Base-by-base conservation (phyloP, 306 rosid species). In the Senna siamea region DNA sequence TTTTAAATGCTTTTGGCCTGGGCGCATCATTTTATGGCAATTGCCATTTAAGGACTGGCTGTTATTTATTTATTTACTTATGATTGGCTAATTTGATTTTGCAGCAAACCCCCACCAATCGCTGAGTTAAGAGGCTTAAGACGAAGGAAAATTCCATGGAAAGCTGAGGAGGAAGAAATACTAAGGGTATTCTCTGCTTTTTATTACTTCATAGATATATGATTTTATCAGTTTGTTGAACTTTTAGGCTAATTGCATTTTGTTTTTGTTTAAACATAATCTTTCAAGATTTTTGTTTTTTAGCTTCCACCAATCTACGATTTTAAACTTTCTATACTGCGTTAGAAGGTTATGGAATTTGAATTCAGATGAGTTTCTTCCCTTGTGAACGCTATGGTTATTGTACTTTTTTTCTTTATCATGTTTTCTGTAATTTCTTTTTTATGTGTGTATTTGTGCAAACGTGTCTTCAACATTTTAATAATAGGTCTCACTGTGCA, bases 101-200 rank as follows among this genome's bases (percentile, higher is more conserved):
- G 81, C 83, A 88, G 97, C 76, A 69, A 81, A 43, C 44, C 53
- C 69, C 78, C 40, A 3, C 62, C 70, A 70, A 72, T 22, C 67
- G 73, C 73, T 69, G 78, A 23, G 67, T 26, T 26, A 1, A n/a
- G n/a, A n/a, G 30, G 30, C 30, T 67, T 9, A 57, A 82, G 86
- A 72, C 81, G 85, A 48, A 78, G 52, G 62, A 82, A 61, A 20
- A 60, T 85, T 72, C 82, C 79, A 23, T 89, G 97, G 92, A 80
- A 87, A 9, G 60, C 58, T 23, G 87, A 82, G 80, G 92, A 91
- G 78, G 97, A 91, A 76, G 80, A 75, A 79, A 71, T 68, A 54
- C 69, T 91, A 66, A 79, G 38, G 91, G 97, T 87, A 74, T 48
- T 65, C 52, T 43, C 38, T 57, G 60, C 38, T 66, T 40, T 69